Conservation (phyloP, 2,329 filamentous ascomycete genomes). For the Exophiala calicioides region DNA sequence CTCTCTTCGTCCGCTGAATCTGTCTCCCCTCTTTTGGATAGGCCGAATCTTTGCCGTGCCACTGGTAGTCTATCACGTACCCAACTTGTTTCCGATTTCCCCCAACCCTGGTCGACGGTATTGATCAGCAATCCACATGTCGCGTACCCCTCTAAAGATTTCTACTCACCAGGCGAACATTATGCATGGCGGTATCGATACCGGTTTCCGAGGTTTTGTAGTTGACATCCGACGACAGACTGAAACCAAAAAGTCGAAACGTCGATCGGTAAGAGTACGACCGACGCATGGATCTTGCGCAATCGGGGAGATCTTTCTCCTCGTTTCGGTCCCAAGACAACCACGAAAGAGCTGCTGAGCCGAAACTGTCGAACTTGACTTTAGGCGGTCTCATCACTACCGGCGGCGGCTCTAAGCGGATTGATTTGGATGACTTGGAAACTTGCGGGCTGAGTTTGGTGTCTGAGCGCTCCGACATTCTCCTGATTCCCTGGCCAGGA, state of each 20-base stretch:
- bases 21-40: background rate
- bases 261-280: constrained; percentile 11
- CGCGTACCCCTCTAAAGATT: background rate
- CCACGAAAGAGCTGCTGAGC: constrained; percentile 10
- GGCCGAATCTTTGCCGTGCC: constrained; percentile 6
- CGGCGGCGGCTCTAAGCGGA: constrained; percentile 15
- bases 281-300: constrained; percentile 11
- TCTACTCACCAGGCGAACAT: constrained; percentile 10
- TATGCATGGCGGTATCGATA: constrained; percentile 6
- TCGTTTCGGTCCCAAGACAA: constrained; percentile 13
- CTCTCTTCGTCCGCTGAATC: constrained; percentile 3
- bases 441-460: constrained; percentile 4
- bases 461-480: background rate
- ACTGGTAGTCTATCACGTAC: constrained; percentile 7
- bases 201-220: constrained; percentile 11
- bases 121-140: constrained; percentile 1
- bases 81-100: constrained; percentile 11
- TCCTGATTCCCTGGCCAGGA: too few species aligned
- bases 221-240: constrained; percentile 3
- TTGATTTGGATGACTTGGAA: constrained; percentile 10
- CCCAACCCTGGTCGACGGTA: constrained; percentile 10
- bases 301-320: constrained; percentile 14
- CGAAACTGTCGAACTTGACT: constrained; percentile 14
- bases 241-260: constrained; percentile 13
- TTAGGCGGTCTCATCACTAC: constrained; percentile 16